These are phyloP conservation scores for Pseudogymnoascus sp. DNA, from an alignment of 2,329 filamentous ascomycete genomes.

Conservation along the genomic window DNA sequence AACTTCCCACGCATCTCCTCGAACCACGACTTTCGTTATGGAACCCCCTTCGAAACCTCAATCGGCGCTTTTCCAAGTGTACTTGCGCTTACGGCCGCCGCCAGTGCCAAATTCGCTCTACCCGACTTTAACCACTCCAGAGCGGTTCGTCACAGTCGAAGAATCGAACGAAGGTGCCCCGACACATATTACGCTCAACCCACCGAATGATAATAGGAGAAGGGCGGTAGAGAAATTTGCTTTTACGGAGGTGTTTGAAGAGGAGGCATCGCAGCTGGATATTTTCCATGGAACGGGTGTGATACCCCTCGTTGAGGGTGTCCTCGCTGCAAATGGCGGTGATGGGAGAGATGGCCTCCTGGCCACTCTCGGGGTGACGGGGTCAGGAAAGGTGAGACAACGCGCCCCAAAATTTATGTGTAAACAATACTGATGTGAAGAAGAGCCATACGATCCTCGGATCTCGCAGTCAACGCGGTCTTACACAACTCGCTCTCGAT, in stretches of 20 bases:
- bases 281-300: slow-evolving; percentile 77
- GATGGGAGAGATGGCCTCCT: slow-evolving; percentile 83
- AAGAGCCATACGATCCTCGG: slow-evolving; percentile 95
- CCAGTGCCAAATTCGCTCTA: slow-evolving; percentile 33
- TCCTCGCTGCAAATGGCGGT: slow-evolving; percentile 62
- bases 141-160: slow-evolving; percentile 77
- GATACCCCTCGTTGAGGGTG: slow-evolving; percentile 68
- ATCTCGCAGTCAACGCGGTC: slow-evolving; percentile 73
- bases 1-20: not conserved
- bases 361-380: slow-evolving; percentile 87
- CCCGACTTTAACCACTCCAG: slow-evolving; percentile 35
- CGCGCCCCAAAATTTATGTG: not conserved
- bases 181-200: slow-evolving; percentile 69
- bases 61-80: slow-evolving; percentile 77
- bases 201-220: slow-evolving; percentile 73
- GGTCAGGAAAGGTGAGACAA: slow-evolving; percentile 76
- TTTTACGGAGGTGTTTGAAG: slow-evolving; percentile 89
- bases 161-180: slow-evolving; percentile 41
- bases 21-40: slow-evolving; percentile 25
- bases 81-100: slow-evolving; percentile 72
- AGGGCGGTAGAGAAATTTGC: slow-evolving; percentile 88
- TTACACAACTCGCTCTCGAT: slow-evolving; percentile 88
- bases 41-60: slow-evolving; percentile 37
- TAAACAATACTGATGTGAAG: slow-evolving; percentile 10
- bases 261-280: slow-evolving; percentile 75